These are phyloP conservation scores for Coemansia sp. DNA, from an alignment of 192 early-diverging fungal genomes.

Conservation along the genomic window DNA sequence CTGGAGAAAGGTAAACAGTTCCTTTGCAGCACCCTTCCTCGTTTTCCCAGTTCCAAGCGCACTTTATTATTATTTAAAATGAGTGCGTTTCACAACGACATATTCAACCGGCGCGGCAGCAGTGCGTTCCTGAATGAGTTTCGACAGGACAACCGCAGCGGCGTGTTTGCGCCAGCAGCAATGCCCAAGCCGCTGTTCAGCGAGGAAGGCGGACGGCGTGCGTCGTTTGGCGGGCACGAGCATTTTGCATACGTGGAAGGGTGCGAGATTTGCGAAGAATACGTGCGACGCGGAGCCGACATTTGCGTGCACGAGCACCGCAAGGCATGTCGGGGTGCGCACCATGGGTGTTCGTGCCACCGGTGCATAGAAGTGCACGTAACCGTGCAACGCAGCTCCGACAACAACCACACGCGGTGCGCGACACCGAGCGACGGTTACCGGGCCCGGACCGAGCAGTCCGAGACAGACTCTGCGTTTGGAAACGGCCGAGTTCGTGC, in stretches of 20 bases:
- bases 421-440: constrained; percentile 14
- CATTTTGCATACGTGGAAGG: constrained; percentile 48
- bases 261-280: constrained; percentile 49
- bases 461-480: constrained; percentile 36
- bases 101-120: constrained; percentile 37
- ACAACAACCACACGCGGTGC: constrained; percentile 2
- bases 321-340: constrained; percentile 24
- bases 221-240: constrained; percentile 14
- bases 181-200: constrained; percentile 48
- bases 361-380: constrained; percentile 19
- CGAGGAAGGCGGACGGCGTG: constrained; percentile 15
- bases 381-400: constrained; percentile 1
- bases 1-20: background rate
- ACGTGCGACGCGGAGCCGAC: constrained; percentile 26
- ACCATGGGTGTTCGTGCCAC: constrained; percentile 33
- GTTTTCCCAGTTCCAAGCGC: background rate
- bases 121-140: constrained; percentile 26
- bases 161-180: constrained; percentile 35
- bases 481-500: constrained; percentile 39
- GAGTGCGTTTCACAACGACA: constrained; percentile 51
- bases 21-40: background rate
- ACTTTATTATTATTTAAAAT: constrained; percentile 16
- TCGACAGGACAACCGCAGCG: constrained; percentile 28
- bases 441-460: constrained; percentile 35
- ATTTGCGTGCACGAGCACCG: constrained; percentile 48